These are phyloP conservation scores for Pezicula neosporulosa DNA, from an alignment of 2,329 filamentous ascomycete genomes.

Conservation along the genomic window DNA sequence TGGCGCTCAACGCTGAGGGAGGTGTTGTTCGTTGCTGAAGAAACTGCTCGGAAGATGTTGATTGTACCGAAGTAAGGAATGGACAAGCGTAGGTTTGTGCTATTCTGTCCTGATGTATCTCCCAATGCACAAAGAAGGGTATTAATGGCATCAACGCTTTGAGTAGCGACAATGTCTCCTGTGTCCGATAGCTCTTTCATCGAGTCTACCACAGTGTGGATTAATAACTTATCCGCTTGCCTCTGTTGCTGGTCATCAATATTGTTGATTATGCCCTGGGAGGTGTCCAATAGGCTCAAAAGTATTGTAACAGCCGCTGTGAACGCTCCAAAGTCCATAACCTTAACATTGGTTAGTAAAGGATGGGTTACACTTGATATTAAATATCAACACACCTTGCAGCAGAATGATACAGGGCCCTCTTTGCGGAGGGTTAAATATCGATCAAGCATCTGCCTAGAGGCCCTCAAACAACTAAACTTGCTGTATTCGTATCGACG, in stretches of 20 bases:
- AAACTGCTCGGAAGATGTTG: conserved; percentile 21
- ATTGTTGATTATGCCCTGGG: not conserved
- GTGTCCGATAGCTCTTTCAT: conserved; percentile 3
- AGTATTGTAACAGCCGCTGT: conserved; percentile 6
- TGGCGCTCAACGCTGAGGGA: not conserved
- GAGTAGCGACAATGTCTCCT: not conserved
- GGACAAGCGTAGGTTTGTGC: conserved; percentile 5
- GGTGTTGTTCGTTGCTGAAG: not conserved
- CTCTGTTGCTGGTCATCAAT: not conserved
- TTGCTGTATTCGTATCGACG: conserved; percentile 9
- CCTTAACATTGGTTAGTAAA: not conserved
- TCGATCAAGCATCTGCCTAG: conserved; percentile 4
- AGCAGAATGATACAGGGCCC: conserved; percentile 2
- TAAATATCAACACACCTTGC: conserved; percentile 5
- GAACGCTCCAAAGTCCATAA: conserved; percentile 8
- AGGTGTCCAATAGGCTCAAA: conserved; percentile 4
- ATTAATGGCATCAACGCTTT: conserved; percentile 6
- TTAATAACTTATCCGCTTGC: not conserved
- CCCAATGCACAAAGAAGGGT: conserved; percentile 6
- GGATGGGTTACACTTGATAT: no score
- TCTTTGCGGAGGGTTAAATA: conserved; percentile 1
- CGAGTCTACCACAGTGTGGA: not conserved
- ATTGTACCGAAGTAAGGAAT: conserved; percentile 31
- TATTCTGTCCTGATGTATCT: conserved; percentile 1
- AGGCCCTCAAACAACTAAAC: conserved; percentile 5